Evolutionary conservation across 2,329 filamentous ascomycete genomes (phyloP).

Genomic region (Metarhizium sp.): DNA sequence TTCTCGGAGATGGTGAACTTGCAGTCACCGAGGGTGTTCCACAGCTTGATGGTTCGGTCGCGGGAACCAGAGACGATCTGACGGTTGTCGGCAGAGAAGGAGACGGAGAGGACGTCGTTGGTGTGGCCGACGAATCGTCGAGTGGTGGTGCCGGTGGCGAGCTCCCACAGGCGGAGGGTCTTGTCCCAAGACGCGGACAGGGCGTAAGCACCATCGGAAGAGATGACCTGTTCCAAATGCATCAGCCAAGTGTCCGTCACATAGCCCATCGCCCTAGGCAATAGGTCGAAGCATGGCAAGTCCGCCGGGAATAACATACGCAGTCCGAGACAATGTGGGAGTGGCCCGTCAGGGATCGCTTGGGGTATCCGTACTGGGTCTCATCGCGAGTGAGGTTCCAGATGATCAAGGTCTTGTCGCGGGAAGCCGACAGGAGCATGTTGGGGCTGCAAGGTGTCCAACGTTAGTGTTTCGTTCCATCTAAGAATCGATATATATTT

Average conservation of each 20-base stretch:
- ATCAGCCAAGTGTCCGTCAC: constrained; percentile 13
- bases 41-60: constrained; percentile 99
- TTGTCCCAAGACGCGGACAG: constrained; percentile 99
- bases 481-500: background rate
- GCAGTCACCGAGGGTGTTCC: constrained; percentile 99
- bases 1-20: constrained; percentile 99
- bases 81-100: constrained; percentile 99
- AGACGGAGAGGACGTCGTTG: constrained; percentile 99
- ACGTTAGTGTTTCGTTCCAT: constrained; percentile 10
- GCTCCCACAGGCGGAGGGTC: constrained; percentile 99
- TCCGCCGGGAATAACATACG: constrained; percentile 52
- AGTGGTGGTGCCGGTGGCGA: constrained; percentile 92
- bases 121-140: constrained; percentile 98
- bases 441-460: constrained; percentile 59
- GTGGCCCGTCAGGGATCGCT: constrained; percentile 97
- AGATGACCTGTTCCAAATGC: constrained; percentile 66
- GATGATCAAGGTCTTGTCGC: constrained; percentile 99
- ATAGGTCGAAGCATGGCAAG: background rate
- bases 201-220: constrained; percentile 97
- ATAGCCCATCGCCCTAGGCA: background rate
- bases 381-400: constrained; percentile 99
- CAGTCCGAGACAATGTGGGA: constrained; percentile 99
- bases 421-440: constrained; percentile 96
- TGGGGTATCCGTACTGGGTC: constrained; percentile 96
- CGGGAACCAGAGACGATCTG: constrained; percentile 99